A percentile compares a stretch with the other conserved stretches of the same genome.
phyloP scores from a whole-genome alignment of 106 monocot species.

The Hemerocallis citrina region DNA sequence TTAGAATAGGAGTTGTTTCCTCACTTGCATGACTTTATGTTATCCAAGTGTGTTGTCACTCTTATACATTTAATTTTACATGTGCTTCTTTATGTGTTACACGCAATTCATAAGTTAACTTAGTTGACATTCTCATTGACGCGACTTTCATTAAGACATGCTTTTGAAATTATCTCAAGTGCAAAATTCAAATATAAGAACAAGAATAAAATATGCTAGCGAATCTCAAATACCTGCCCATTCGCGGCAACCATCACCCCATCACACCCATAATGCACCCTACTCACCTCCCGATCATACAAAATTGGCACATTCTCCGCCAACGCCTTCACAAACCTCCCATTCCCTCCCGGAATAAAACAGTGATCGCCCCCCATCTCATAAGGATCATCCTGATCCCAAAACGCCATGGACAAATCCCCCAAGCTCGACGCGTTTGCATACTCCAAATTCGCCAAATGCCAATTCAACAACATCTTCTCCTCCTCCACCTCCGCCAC shows the following conservation, averaged over 20 bases:
- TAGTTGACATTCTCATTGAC: too few relatives aligned
- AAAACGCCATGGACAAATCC: conserved; percentile 86
- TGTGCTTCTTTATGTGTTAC: too few relatives aligned
- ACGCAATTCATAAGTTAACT: too few relatives aligned
- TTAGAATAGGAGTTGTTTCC: too few relatives aligned
- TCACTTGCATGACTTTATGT: too few relatives aligned
- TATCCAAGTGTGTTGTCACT: too few relatives aligned
- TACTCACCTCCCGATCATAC: conserved; percentile 47
- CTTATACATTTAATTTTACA: too few relatives aligned
- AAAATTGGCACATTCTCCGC: conserved; percentile 75
- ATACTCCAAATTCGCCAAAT: conserved; percentile 95
- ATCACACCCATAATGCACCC: conserved; percentile 77
- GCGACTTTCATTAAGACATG: too few relatives aligned
- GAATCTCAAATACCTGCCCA: conserved; percentile 51
- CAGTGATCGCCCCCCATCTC: conserved; percentile 99
- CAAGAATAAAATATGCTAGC: too few relatives aligned
- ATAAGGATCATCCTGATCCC: conserved; percentile 99
- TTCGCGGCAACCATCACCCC: conserved; percentile 72
- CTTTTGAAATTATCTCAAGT: too few relatives aligned
- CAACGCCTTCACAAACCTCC: conserved; percentile 60
- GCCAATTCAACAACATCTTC: conserved; percentile 93
- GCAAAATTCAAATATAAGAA: too few relatives aligned
- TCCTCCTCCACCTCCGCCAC: conserved; percentile 60
- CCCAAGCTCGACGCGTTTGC: conserved; percentile 83
- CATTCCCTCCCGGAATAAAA: conserved; percentile 94